Evolutionary conservation across 2,329 filamentous ascomycete genomes (phyloP).

Genomic region (Xylariaceae sp.): DNA sequence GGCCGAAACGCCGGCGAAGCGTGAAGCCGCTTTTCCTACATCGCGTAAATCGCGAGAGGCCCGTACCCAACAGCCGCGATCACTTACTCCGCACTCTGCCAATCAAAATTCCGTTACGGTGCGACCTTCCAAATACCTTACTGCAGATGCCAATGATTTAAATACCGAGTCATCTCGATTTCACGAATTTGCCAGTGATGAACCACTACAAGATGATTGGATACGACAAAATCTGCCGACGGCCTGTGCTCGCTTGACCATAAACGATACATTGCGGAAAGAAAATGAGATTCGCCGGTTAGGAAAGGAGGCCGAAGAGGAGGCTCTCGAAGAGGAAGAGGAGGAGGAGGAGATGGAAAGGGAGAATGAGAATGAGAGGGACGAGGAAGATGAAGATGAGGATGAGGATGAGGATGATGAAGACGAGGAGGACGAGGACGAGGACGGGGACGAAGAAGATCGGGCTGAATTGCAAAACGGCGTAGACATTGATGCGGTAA

Average conservation of each 20-base stretch:
- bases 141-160: slow-evolving; percentile 45
- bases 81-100: slow-evolving; percentile 33
- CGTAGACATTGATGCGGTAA: slow-evolving; percentile 43
- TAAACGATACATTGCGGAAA: slow-evolving; percentile 83
- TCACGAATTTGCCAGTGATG: slow-evolving; percentile 85
- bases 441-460: slow-evolving; percentile 43
- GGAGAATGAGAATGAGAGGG: slow-evolving; percentile 44
- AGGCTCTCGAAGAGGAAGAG: slow-evolving; percentile 70
- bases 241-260: slow-evolving; percentile 67
- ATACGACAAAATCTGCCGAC: slow-evolving; percentile 62
- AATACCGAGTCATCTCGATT: slow-evolving; percentile 59
- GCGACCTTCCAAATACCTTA: slow-evolving; percentile 44
- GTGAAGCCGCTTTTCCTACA: slow-evolving; percentile 22
- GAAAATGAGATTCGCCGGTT: slow-evolving; percentile 83
- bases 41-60: slow-evolving; percentile 25
- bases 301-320: slow-evolving; percentile 85
- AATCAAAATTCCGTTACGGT: slow-evolving; percentile 36
- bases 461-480: slow-evolving; percentile 30
- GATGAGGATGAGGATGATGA: slow-evolving; percentile 44
- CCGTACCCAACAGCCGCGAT: slow-evolving; percentile 24
- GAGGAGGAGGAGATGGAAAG: slow-evolving; percentile 47
- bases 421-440: slow-evolving; percentile 41
- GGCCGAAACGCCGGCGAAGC: slow-evolving; percentile 13
- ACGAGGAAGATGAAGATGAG: slow-evolving; percentile 38
- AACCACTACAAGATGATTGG: slow-evolving; percentile 84